A percentile compares a stretch with the other conserved stretches of the same genome.
phyloP scores from a whole-genome alignment of 257 asterid species.

The Schizonepeta tenuifolia region DNA sequence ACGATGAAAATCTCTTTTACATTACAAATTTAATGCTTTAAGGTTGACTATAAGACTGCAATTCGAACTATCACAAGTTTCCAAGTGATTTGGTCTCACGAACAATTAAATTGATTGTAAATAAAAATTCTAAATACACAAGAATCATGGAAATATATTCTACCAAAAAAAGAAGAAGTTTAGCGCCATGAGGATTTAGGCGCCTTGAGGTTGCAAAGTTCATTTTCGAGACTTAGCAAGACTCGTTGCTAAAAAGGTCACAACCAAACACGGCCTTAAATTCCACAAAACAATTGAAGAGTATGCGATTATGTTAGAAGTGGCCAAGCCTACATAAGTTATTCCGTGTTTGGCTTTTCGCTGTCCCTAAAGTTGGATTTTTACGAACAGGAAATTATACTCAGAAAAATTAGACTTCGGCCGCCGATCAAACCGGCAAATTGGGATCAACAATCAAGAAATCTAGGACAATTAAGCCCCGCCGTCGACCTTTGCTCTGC shows the following conservation, averaged over 20 bases:
- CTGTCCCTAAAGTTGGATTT: conserved; percentile 30
- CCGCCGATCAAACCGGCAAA: conserved; percentile 40
- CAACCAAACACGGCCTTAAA: conserved; percentile 40
- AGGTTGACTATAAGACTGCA: no score
- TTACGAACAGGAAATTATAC: conserved; percentile 26
- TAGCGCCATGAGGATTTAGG: conserved; percentile 29
- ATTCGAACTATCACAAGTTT: no score
- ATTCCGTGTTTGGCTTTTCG: conserved; percentile 44
- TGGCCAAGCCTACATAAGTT: conserved; percentile 27
- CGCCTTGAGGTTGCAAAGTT: conserved; percentile 10
- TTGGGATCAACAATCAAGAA: conserved; percentile 24
- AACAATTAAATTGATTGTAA: no score
- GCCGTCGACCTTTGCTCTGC: conserved; percentile 37
- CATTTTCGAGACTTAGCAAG: not conserved
- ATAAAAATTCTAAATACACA: no score
- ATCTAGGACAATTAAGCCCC: conserved; percentile 15
- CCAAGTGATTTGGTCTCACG: no score
- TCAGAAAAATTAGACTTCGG: conserved; percentile 29
- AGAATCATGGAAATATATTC: not conserved
- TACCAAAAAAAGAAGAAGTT: conserved; percentile 4
- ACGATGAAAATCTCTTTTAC: no score
- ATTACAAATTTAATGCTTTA: no score
- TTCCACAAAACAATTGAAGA: not conserved
- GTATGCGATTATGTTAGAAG: conserved; percentile 6
- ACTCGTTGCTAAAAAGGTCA: not conserved